phyloP scores from a whole-genome alignment of 768 basidiomycete genomes.

The Leucosporidium scottii region DNA sequence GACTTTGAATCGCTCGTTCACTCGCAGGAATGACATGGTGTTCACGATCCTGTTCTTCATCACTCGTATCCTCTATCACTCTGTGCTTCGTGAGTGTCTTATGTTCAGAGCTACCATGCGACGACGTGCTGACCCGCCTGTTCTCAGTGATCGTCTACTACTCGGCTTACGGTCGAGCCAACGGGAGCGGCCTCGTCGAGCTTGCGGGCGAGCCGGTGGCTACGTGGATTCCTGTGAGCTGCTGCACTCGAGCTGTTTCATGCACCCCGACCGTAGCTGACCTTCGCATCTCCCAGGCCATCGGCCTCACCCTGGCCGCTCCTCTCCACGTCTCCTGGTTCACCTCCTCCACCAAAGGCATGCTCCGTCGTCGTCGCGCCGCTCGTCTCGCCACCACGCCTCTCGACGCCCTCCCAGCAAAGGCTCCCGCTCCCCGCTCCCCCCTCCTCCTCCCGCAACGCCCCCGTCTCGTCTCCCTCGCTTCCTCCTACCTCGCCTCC shows the following conservation, averaged over 20 bases:
- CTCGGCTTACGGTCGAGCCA: neutral
- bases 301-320: slow-evolving; percentile 4
- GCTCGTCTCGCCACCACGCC: neutral
- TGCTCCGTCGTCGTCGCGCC: neutral
- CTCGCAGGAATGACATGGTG: neutral
- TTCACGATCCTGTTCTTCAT: slow-evolving; percentile 4
- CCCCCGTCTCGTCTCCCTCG: neutral
- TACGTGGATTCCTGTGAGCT: no score
- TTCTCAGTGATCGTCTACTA: neutral
- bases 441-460: slow-evolving; percentile 2
- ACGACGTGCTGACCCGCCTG: neutral
- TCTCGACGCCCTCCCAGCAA: neutral
- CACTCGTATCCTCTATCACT: slow-evolving; percentile 5
- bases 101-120: no score
- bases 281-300: neutral
- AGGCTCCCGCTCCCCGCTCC: neutral
- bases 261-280: neutral
- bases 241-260: neutral
- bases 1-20: no score
- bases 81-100: neutral
- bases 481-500: slow-evolving; percentile 1
- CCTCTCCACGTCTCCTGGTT: slow-evolving; percentile 8
- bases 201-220: no score
- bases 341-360: neutral
- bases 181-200: neutral